Evolutionary conservation across 1,139 yeast genomes (phyloP), one percentile per base, ranked within the genome.

Genomic region (Candida sojae): DNA sequence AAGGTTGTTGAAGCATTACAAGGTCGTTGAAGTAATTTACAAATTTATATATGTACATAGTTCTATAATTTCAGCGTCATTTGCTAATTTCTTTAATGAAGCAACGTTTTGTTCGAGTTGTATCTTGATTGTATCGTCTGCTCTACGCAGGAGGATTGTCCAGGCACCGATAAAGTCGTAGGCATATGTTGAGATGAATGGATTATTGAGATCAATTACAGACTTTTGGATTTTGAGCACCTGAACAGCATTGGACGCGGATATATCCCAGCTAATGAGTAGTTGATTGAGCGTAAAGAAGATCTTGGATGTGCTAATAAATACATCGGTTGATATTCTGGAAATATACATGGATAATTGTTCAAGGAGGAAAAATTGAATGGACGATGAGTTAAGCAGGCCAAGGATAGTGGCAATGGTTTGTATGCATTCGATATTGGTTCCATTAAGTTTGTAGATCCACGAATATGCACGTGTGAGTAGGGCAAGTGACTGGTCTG

Each of bases 1-100:
- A 83, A 85, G 68, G 87, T 92, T 42, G 96, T 91, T 25, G 84
- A 86, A 59, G 62, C 72, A 11, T 67, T 71, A 48, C 75, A 71
- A 57, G 68, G 70, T n/a, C 61, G 66, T 42, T 71, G 64, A 52
- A 17, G 21, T 17, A 17, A 17, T 17, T 36, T 44, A 37, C 12
- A 12, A 11, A n/a, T 29, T 25, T 47, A 49, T 47, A 42, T 44
- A 47, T 39, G 50, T 40, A 37, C 44, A 46, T 44, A 50, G 43
- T 12, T 42, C 41, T 12, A 39, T 23, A 30, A 48, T 50, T 29
- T 52, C 53, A 42, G 39, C 47, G 30, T 43, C 35, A 6, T 37
- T 29, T 26, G 48, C 35, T 36, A 51, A 31, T 11, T 37, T 23
- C 26, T 26, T 26, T 35, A 46, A 38, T 48, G 43, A 36, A 12